Evolutionary conservation across 2,329 filamentous ascomycete species (phyloP), one percentile per base, ranked within the genome.

Genomic region (Zymoseptoria brevis): DNA sequence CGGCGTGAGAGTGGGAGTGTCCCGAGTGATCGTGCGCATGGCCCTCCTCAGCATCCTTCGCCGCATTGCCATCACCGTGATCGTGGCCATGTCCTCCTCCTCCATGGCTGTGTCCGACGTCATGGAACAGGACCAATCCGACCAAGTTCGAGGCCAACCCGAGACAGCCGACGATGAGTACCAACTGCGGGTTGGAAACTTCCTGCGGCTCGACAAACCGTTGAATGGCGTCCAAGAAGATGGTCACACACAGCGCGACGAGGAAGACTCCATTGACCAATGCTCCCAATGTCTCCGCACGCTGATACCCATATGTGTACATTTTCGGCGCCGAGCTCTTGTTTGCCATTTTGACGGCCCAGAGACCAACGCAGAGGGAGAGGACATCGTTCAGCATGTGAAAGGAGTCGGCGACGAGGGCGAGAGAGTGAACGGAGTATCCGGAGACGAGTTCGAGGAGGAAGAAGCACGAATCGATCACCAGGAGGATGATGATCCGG

Each of bases 341-440:
- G 73, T 89, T 89, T 24, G 92, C 90, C 55, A 95, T 89, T 63
- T 87, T 89, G 57, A 99, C 94, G 56, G 94, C 94, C 93, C 94
- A 99, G 49, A 97, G 76, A 64, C 94, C 94, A 62, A 99, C 93
- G 58, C 87, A 83, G 13, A 99, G 80, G 1, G 94, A 97, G 62
- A 99, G 87, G 68, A 99, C 94, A 83, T 99, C 94, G 79, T 99
- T 99, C 62, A 99, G 81, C 94, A 99, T 99, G 77, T 99, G 94
- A 75, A 99, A 99, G 61, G 94, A 91, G 78, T 99, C 94, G 57
- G 94, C 94, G 72, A 95, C 91, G 60, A 99, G 83, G 45, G 94
- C 94, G 67, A 99, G 83, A 19, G 94, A 97, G 72, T 92, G 87
- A 61, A 96, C 90, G 64, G 87, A 79, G 79, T 96, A 90, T 62